Percentiles rank a stretch among this genome's conserved stretches.
phyloP scores from a whole-genome alignment of 2,329 filamentous ascomycete genomes.

The Penicillium sp. region DNA sequence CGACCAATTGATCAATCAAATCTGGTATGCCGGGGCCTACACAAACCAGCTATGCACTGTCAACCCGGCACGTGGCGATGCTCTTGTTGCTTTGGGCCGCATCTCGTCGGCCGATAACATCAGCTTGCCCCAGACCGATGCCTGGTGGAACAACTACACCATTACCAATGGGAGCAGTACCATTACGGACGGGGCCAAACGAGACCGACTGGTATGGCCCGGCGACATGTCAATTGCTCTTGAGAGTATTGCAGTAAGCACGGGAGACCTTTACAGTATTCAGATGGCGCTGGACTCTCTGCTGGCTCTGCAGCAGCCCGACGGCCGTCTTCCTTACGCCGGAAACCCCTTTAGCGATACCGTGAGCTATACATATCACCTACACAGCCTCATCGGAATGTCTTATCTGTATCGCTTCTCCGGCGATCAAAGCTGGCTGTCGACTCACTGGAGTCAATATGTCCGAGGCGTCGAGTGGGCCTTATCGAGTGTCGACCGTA shows the following conservation, averaged over 20 bases:
- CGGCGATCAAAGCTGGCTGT: slow-evolving; percentile 39
- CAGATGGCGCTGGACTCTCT: slow-evolving; percentile 49
- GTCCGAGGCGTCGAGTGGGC: slow-evolving; percentile 45
- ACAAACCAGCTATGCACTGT: slow-evolving; percentile 41
- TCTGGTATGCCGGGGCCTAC: slow-evolving; percentile 55
- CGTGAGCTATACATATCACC: slow-evolving; percentile 54
- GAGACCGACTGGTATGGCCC: slow-evolving; percentile 52
- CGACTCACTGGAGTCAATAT: slow-evolving; percentile 42
- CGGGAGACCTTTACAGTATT: slow-evolving; percentile 50
- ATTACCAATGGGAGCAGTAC: slow-evolving; percentile 31
- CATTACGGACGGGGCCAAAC: slow-evolving; percentile 41
- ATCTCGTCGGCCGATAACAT: slow-evolving; percentile 9
- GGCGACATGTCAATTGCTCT: slow-evolving; percentile 58
- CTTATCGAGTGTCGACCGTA: slow-evolving; percentile 40
- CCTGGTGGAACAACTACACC: slow-evolving; percentile 32
- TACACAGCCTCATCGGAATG: slow-evolving; percentile 47
- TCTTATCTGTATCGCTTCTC: slow-evolving; percentile 46
- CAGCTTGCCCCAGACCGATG: slow-evolving; percentile 13
- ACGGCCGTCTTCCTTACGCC: slow-evolving; percentile 50
- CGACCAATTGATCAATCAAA: slow-evolving; percentile 50
- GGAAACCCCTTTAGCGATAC: slow-evolving; percentile 42
- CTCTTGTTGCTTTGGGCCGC: slow-evolving; percentile 1
- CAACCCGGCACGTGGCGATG: slow-evolving; percentile 25
- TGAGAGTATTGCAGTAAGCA: slow-evolving; percentile 53
- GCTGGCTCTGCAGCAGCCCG: slow-evolving; percentile 44